These are phyloP conservation scores for Dendrobium officinale DNA, from an alignment of 106 monocot species.

Conservation along the genomic window DNA sequence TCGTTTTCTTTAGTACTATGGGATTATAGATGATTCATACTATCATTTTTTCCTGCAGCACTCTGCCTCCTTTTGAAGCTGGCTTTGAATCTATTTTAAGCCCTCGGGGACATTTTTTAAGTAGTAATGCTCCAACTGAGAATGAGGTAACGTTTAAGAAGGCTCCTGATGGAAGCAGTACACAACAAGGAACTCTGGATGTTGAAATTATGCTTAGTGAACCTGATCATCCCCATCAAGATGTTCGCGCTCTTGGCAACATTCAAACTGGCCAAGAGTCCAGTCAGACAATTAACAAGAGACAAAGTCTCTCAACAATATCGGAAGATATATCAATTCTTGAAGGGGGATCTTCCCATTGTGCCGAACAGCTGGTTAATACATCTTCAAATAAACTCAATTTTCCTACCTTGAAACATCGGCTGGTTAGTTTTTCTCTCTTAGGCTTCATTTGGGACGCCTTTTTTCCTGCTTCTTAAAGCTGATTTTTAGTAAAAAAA, in stretches of 20 bases:
- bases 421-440: constrained; percentile 23
- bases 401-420: constrained; percentile 13
- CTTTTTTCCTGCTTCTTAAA: too few species aligned
- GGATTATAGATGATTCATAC: background rate
- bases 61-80: constrained; percentile 31
- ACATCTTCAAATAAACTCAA: constrained; percentile 22
- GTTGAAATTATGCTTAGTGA: constrained; percentile 17
- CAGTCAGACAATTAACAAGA: constrained; percentile 4
- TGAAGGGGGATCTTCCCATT: constrained; percentile 12
- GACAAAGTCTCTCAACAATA: constrained; percentile 32
- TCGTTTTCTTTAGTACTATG: background rate
- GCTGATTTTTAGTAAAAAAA: too few species aligned
- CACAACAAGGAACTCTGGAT: constrained; percentile 23
- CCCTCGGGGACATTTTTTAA: constrained; percentile 4
- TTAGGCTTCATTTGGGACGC: background rate
- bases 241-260: background rate
- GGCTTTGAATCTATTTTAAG: constrained; percentile 7
- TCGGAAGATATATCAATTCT: constrained; percentile 22
- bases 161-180: constrained; percentile 1
- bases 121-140: constrained; percentile 14
- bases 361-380: constrained; percentile 1
- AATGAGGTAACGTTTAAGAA: constrained; percentile 3
- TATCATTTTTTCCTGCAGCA: constrained; percentile 18
- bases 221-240: background rate
- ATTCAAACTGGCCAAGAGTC: constrained; percentile 9